Evolutionary conservation across 208 protist species (phyloP), one percentile per base, ranked within the genome.

Genomic region (Trypanosoma theileri): DNA sequence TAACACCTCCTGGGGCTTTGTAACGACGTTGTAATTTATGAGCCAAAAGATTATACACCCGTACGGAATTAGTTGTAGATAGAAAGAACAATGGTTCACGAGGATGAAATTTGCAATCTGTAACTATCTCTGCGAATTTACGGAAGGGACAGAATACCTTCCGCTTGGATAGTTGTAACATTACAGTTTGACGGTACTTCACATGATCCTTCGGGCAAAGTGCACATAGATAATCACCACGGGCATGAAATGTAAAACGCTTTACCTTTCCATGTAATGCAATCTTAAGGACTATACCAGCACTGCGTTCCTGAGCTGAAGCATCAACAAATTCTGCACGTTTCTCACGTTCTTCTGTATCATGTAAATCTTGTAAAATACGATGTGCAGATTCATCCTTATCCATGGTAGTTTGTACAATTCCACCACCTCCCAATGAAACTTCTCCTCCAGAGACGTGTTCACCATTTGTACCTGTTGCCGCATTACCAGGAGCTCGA

Each of bases 41-140:
- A 51, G 98, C 95, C 52, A 95, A 67, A 11, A 99, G 91, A 84
- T 99, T 98, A 86, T 99, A 99, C 22, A 99, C 86, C 22, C 96
- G 95, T 53, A 99, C 89, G 21, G 89, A 88, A 63, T 95, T 95
- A 26, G 88, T 92, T 22, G 95, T 98, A 28, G 97, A 88, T 57
- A 99, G 90, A 77, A 99, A 99, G 80, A 99, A 98, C 74, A 98
- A 71, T n/a, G 98, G 98, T 87, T 98, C 97, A 19, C 85, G 96
- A 26, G 99, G 98, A 78, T 99, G 98, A 83, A 99, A 99, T 44
- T 81, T 78, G 70, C 92, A 97, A 87, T 97, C 92, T 28, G 88
- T 95, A 65, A 97, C 89, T 16, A 94, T 76, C 66, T 96, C 90
- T 19, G 89, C 81, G 66, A 96, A 95, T 73, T 96, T 95, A 57